These are phyloP conservation scores for Alisma plantagoaquatica DNA, from an alignment of 106 monocot genomes.

Conservation along the genomic window DNA sequence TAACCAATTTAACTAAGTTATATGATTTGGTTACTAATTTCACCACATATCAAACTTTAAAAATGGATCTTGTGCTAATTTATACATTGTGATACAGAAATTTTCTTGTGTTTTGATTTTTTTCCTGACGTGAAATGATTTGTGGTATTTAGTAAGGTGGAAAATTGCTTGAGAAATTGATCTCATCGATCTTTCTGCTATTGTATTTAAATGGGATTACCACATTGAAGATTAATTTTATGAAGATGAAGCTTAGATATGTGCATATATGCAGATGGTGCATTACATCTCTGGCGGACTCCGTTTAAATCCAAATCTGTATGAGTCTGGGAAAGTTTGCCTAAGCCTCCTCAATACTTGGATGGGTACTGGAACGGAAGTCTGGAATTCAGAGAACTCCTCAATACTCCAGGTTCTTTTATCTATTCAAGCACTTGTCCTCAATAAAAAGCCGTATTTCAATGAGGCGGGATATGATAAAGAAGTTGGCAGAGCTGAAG, in stretches of 20 bases:
- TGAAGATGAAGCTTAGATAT: background rate
- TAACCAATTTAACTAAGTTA: too few species aligned
- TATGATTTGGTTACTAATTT: too few species aligned
- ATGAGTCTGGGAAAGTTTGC: too few species aligned
- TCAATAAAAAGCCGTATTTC: slow-evolving; percentile 73
- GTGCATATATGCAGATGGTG: slow-evolving; percentile 42
- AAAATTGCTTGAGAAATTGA: background rate
- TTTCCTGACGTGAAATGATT: background rate
- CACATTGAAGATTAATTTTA: background rate
- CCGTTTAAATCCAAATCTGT: slow-evolving; percentile 71
- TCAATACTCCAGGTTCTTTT: slow-evolving; percentile 66
- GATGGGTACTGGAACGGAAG: slow-evolving; percentile 56
- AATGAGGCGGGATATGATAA: slow-evolving; percentile 74
- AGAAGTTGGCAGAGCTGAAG: slow-evolving; percentile 50
- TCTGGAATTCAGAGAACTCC: slow-evolving; percentile 54
- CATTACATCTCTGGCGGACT: slow-evolving; percentile 70
- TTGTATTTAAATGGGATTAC: background rate
- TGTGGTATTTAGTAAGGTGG: background rate
- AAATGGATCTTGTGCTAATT: too few species aligned
- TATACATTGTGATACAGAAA: background rate
- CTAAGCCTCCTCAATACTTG: slow-evolving; percentile 81
- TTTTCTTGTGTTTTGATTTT: background rate
- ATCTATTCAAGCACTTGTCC: slow-evolving; percentile 70
- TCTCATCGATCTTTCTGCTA: background rate
- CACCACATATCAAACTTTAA: too few species aligned